Evolutionary conservation across 768 basidiomycete species (phyloP).

Genomic region (Lentinula detonsa): DNA sequence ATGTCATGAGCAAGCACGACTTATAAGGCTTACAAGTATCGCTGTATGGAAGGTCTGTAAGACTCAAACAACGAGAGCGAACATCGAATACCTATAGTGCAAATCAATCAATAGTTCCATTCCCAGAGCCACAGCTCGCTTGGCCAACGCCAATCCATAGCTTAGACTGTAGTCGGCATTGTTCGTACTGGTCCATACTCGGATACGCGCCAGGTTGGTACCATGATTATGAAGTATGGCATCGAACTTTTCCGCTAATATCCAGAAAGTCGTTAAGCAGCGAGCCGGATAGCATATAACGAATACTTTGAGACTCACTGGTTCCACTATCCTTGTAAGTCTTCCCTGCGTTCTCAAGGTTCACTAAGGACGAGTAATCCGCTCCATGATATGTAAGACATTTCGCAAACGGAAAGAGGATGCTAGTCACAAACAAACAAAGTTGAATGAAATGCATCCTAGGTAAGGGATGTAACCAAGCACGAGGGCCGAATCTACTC

Average conservation of each 20-base stretch:
- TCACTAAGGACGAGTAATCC: slow-evolving; percentile 49
- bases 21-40: not conserved
- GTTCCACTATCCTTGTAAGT: slow-evolving; percentile 35
- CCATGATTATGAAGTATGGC: slow-evolving; percentile 49
- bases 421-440: not conserved
- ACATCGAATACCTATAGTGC: slow-evolving; percentile 40
- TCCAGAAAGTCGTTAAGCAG: slow-evolving; percentile 13
- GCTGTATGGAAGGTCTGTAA: not conserved
- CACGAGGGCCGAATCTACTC: not conserved
- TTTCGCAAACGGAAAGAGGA: not conserved
- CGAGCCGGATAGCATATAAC: not conserved
- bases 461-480: not conserved
- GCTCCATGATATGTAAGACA: slow-evolving; percentile 43
- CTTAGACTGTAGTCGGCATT: slow-evolving; percentile 40
- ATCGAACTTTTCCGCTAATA: slow-evolving; percentile 33
- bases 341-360: slow-evolving; percentile 44
- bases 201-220: slow-evolving; percentile 50
- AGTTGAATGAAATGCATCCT: not conserved
- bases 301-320: not conserved
- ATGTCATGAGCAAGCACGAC: not conserved
- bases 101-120: slow-evolving; percentile 51
- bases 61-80: not conserved
- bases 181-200: slow-evolving; percentile 59
- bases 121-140: slow-evolving; percentile 49
- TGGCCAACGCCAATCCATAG: slow-evolving; percentile 48